These are phyloP conservation scores for Danielia oregonensis DNA, from an alignment of 805 yeast species.

Conservation along the genomic window DNA sequence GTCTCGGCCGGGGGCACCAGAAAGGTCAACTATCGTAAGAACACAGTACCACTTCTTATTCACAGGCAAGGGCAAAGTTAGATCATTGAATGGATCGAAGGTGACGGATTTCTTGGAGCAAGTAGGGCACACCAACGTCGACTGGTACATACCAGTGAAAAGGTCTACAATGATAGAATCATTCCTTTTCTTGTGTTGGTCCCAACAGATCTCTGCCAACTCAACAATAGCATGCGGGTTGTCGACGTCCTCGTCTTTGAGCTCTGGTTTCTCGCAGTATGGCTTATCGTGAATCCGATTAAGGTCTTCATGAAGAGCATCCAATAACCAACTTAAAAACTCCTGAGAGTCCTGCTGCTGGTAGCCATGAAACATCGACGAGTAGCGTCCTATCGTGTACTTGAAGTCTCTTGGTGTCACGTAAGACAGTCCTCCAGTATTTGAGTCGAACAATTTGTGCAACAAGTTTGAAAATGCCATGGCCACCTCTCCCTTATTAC, in stretches of 20 bases:
- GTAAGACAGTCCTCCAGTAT: conserved; percentile 8
- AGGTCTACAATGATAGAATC: conserved; percentile 82
- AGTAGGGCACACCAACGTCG: conserved; percentile 83
- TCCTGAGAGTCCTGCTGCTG: conserved; percentile 95
- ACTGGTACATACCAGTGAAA: conserved; percentile 87
- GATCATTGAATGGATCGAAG: conserved; percentile 89
- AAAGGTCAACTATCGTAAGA: conserved; percentile 58
- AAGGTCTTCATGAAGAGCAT: conserved; percentile 88
- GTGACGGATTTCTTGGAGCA: conserved; percentile 80
- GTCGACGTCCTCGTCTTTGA: conserved; percentile 56
- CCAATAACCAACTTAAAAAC: conserved; percentile 79
- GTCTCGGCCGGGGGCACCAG: conserved; percentile 31
- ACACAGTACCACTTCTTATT: conserved; percentile 67
- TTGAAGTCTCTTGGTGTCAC: conserved; percentile 75
- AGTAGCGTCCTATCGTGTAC: conserved; percentile 70
- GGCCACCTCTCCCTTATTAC: conserved; percentile 81
- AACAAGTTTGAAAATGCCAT: conserved; percentile 65
- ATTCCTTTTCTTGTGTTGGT: conserved; percentile 71
- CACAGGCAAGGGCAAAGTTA: conserved; percentile 85
- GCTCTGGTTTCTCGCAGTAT: conserved; percentile 82
- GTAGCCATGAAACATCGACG: conserved; percentile 73
- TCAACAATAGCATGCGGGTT: conserved; percentile 50
- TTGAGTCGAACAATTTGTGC: conserved; percentile 49
- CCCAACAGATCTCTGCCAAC: conserved; percentile 78
- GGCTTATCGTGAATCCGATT: conserved; percentile 83